Conservation (phyloP, 768 basidiomycete genomes). For the Mycena epipterygia region DNA sequence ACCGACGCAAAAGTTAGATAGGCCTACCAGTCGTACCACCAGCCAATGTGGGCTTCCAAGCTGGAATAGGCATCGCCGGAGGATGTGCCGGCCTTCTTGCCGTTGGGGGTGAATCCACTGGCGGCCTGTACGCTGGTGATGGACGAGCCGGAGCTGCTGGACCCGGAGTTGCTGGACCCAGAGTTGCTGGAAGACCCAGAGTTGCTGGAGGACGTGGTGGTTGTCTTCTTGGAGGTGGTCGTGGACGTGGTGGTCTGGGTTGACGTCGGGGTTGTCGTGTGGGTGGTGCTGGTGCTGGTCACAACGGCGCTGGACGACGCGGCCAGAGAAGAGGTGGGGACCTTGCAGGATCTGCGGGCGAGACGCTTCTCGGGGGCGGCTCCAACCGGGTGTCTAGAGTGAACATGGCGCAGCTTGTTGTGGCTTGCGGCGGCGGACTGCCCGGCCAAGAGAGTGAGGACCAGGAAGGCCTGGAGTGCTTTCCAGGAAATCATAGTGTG, state of each 20-base stretch:
- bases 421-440: constrained; percentile 13
- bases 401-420: constrained; percentile 11
- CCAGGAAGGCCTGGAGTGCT: constrained; percentile 30
- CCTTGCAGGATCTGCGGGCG: constrained; percentile 24
- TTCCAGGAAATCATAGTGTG: constrained; percentile 33
- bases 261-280: background rate
- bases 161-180: background rate
- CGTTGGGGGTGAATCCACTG: constrained; percentile 54
- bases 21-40: constrained; percentile 64
- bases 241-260: constrained; percentile 10
- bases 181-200: too few relatives aligned
- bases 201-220: constrained; percentile 6
- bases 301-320: background rate
- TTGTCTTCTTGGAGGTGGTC: constrained; percentile 3
- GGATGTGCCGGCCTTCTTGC: constrained; percentile 61
- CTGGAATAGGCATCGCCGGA: constrained; percentile 58
- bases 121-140: constrained; percentile 30
- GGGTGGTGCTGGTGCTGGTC: background rate
- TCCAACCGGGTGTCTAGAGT: background rate
- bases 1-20: background rate
- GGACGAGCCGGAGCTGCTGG: background rate
- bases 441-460: constrained; percentile 29
- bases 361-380: constrained; percentile 1
- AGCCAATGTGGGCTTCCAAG: constrained; percentile 58
- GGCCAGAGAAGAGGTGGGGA: constrained; percentile 6